A percentile compares a stretch with the other conserved stretches of the same genome.
phyloP scores from a whole-genome alignment of 805 yeast genomes.

The Schwanniomyces yamadae region DNA sequence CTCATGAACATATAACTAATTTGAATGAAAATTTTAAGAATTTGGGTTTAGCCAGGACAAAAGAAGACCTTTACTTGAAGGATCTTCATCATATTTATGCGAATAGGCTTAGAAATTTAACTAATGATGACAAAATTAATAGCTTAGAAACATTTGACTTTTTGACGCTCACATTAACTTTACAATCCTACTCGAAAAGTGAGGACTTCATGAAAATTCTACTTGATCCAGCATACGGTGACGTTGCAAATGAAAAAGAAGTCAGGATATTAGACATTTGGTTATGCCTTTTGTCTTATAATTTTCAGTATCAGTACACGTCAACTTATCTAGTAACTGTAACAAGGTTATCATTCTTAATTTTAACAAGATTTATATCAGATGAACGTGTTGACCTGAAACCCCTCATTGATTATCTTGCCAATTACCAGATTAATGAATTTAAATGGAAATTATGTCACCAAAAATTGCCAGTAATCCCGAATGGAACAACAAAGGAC shows the following conservation, averaged over 20 bases:
- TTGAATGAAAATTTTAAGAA: conserved; percentile 10
- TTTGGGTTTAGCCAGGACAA: conserved; percentile 9
- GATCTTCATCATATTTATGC: conserved; percentile 16
- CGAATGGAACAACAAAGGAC: conserved; percentile 19
- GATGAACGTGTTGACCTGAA: not conserved
- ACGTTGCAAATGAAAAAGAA: conserved; percentile 11
- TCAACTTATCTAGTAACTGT: conserved; percentile 21
- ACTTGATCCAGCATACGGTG: conserved; percentile 14
- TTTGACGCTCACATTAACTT: conserved; percentile 15
- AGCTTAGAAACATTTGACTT: conserved; percentile 15
- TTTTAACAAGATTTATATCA: conserved; percentile 25
- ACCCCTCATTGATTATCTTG: conserved; percentile 8
- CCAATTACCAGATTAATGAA: conserved; percentile 28
- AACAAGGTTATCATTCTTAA: conserved; percentile 26
- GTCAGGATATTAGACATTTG: conserved; percentile 24
- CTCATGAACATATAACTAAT: conserved; percentile 16
- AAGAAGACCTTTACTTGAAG: conserved; percentile 15
- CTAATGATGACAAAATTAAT: conserved; percentile 9
- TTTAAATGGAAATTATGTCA: conserved; percentile 44
- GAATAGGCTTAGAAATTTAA: conserved; percentile 8
- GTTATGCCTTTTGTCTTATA: conserved; percentile 39
- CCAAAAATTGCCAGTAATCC: conserved; percentile 36
- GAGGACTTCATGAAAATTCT: conserved; percentile 14
- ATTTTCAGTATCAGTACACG: conserved; percentile 37
- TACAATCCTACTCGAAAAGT: conserved; percentile 16